Conservation (phyloP, 768 basidiomycete species). For the Myochromella boudieri region DNA sequence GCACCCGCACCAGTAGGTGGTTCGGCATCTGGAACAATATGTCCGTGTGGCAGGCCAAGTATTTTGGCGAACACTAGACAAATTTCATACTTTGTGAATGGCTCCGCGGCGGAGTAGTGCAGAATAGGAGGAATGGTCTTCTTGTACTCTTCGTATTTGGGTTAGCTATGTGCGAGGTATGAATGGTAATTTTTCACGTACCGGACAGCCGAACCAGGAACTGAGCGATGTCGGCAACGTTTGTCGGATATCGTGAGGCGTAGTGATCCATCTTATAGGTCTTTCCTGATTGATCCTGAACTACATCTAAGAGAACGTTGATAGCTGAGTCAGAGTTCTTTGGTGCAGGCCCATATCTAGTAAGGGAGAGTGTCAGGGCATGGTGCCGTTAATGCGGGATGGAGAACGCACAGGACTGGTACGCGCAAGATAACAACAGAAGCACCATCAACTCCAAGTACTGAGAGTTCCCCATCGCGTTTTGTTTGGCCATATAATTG, state of each 20-base stretch:
- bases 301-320: slow-evolving; percentile 85
- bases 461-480: slow-evolving; percentile 81
- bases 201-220: slow-evolving; percentile 79
- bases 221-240: slow-evolving; percentile 81
- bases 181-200: slow-evolving; percentile 23
- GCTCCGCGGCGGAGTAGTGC: slow-evolving; percentile 82
- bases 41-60: slow-evolving; percentile 65
- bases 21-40: slow-evolving; percentile 74
- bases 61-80: slow-evolving; percentile 76
- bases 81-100: slow-evolving; percentile 93
- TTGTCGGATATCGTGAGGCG: slow-evolving; percentile 91
- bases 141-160: slow-evolving; percentile 27
- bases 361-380: neutral
- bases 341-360: slow-evolving; percentile 83
- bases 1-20: slow-evolving; percentile 63
- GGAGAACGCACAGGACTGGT: slow-evolving; percentile 72
- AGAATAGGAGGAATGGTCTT: slow-evolving; percentile 65
- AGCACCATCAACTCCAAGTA: slow-evolving; percentile 57
- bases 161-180: neutral
- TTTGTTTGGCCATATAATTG: slow-evolving; percentile 90
- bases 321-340: slow-evolving; percentile 88
- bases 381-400: neutral
- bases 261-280: slow-evolving; percentile 95
- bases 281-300: slow-evolving; percentile 85
- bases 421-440: slow-evolving; percentile 77